Conservation (phyloP, 2,329 filamentous ascomycete species). For the Epichloe sp. region DNA sequence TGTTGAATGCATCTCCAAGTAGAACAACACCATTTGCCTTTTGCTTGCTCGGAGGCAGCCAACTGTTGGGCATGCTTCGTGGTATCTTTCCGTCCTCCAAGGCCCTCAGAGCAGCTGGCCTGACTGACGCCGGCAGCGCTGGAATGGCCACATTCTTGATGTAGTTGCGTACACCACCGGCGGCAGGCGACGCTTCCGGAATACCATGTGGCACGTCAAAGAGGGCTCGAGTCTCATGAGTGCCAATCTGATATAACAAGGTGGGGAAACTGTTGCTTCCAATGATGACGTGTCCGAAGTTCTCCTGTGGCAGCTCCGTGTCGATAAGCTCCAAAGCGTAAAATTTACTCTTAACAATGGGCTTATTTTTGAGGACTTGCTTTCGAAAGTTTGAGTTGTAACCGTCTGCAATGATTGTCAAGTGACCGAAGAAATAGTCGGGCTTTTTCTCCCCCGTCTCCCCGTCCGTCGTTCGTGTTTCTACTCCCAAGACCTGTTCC, state of each 20-base stretch:
- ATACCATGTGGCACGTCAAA: conserved; percentile 75
- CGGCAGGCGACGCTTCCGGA: conserved; percentile 56
- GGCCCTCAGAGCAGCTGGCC: conserved; percentile 60
- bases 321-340: conserved; percentile 89
- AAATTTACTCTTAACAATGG: conserved; percentile 73
- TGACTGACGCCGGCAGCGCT: conserved; percentile 56
- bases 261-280: conserved; percentile 56
- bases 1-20: conserved; percentile 92
- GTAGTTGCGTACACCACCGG: conserved; percentile 76
- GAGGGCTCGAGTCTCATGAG: conserved; percentile 80
- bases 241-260: conserved; percentile 92
- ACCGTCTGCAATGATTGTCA: conserved; percentile 85
- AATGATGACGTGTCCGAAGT: conserved; percentile 81
- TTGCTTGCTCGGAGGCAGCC: conserved; percentile 63
- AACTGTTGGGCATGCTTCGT: conserved; percentile 86
- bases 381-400: conserved; percentile 89
- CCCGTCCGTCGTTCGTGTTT: conserved; percentile 52
- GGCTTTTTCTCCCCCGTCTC: conserved; percentile 40
- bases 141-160: conserved; percentile 70
- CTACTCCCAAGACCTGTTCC: conserved; percentile 69
- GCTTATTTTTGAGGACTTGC: conserved; percentile 50
- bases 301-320: conserved; percentile 58
- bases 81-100: conserved; percentile 68
- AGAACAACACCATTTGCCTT: conserved; percentile 53
- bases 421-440: conserved; percentile 75